phyloP scores from a whole-genome alignment of 345 rosid genomes.

The Acer yangbiense region DNA sequence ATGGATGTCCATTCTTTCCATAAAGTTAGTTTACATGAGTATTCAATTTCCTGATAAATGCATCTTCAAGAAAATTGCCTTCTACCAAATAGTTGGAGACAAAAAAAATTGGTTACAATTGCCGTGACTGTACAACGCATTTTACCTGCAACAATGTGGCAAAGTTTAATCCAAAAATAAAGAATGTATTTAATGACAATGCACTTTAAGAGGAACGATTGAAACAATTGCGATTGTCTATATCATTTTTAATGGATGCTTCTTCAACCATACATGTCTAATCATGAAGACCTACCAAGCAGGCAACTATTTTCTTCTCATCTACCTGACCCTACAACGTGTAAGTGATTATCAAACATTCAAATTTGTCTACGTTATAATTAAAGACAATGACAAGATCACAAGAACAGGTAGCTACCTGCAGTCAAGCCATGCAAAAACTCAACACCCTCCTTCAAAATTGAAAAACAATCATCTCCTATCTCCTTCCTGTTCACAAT shows the following conservation, averaged over 20 bases:
- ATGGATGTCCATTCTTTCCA: background rate
- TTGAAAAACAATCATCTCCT: too few species aligned
- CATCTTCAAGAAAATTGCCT: background rate
- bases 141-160: conserved; percentile 25
- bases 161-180: too few species aligned
- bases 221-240: too few species aligned
- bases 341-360: background rate
- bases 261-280: background rate
- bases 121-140: conserved; percentile 34
- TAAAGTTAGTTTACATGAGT: background rate
- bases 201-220: too few species aligned
- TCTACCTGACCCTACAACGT: background rate
- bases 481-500: too few species aligned
- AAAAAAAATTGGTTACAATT: conserved; percentile 15
- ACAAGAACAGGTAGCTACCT: too few species aligned
- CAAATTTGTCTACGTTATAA: too few species aligned
- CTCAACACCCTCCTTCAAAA: too few species aligned
- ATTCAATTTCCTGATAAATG: background rate
- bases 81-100: conserved; percentile 1
- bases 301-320: background rate
- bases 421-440: too few species aligned
- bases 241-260: background rate
- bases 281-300: background rate
- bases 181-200: too few species aligned
- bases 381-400: background rate